A percentile compares a stretch with the other conserved stretches of the same genome.
These are phyloP conservation scores for Trichoderma virens DNA, from an alignment of 495 filamentous ascomycete species.

Conservation along the genomic window DNA sequence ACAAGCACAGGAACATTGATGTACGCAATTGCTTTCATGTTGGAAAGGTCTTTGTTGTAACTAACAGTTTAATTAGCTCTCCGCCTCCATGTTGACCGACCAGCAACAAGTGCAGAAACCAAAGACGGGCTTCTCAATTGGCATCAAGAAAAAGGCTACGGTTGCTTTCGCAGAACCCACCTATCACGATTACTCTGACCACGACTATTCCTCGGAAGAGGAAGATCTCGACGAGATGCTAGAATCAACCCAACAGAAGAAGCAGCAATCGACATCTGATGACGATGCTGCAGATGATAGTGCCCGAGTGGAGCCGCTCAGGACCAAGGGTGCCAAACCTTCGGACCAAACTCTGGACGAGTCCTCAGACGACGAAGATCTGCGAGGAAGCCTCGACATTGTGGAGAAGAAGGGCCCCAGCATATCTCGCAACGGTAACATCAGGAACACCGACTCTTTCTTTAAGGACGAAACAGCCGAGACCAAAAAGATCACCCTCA, in stretches of 20 bases:
- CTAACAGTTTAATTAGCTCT: slow-evolving; percentile 53
- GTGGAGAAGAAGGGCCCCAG: slow-evolving; percentile 50
- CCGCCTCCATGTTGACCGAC: slow-evolving; percentile 89
- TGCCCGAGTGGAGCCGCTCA: slow-evolving; percentile 42
- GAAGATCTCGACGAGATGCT: slow-evolving; percentile 49
- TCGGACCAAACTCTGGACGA: slow-evolving; percentile 37
- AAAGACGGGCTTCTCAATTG: slow-evolving; percentile 82
- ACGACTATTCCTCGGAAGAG: slow-evolving; percentile 87
- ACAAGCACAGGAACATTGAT: slow-evolving; percentile 98
- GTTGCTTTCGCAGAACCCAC: slow-evolving; percentile 83
- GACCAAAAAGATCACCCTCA: slow-evolving; percentile 95
- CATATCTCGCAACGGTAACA: slow-evolving; percentile 73
- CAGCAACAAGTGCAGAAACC: slow-evolving; percentile 74
- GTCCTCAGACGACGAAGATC: slow-evolving; percentile 23
- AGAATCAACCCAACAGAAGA: slow-evolving; percentile 27
- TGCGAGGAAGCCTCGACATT: slow-evolving; percentile 58
- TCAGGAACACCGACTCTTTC: slow-evolving; percentile 88
- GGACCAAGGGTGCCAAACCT: slow-evolving; percentile 18
- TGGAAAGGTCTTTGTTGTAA: not conserved
- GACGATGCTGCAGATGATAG: slow-evolving; percentile 36
- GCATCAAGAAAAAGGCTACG: slow-evolving; percentile 81
- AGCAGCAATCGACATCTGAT: slow-evolving; percentile 21
- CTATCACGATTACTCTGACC: slow-evolving; percentile 84
- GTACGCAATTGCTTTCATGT: slow-evolving; percentile 41
- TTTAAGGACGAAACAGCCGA: slow-evolving; percentile 94